Base-by-base conservation (phyloP, 2,329 filamentous ascomycete species). In the Fusarium pseudograminearum region DNA sequence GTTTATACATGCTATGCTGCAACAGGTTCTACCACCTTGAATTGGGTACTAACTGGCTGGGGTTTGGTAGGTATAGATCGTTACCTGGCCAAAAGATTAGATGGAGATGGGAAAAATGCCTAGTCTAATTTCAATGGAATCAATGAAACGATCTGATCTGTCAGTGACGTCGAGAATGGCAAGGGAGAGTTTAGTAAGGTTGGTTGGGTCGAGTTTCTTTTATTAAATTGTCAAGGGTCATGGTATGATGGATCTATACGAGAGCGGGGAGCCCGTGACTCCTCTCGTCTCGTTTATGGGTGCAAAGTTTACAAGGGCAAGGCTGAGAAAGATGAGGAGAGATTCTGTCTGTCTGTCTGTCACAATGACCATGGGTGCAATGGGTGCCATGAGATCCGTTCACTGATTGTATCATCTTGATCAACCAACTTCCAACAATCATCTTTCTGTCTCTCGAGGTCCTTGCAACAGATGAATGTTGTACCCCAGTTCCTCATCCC, bases 211-310 rank as follows among this genome's bases (percentile, higher is more conserved):
- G 38, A 38, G 34, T 58, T n/a, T 44, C 41, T 36, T 58, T 47
- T 60, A 65, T 65, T 34, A 68, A 55, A 70, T 70, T 68, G 52
- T 28, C 67, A 61, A 69, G 67, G 67, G 59, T 52, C 18, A 71
- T 70, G 59, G 68, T 69, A 64, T 71, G 67, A 70, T 65, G 38
- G 26, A 41, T 48, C 42, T 51, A 53, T 54, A 65, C 54, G 41
- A 47, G 67, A 53, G 61, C 40, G 45, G 67, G 51, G 54, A 62
- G 54, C 33, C 47, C 33, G 50, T 42, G 61, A 40, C 45, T 42
- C 53, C 40, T 33, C 61, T 68, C 24, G 33, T 51, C 34, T 51
- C 33, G 47, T 38, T 51, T 45, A 45, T 45, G 41, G 47, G 18
- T 20, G 15, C 14, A 14, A 51, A 28, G 48, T 51, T 51, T 55